Base-by-base conservation (phyloP, 2,329 filamentous ascomycete species). In the Cladorrhinum sp. region DNA sequence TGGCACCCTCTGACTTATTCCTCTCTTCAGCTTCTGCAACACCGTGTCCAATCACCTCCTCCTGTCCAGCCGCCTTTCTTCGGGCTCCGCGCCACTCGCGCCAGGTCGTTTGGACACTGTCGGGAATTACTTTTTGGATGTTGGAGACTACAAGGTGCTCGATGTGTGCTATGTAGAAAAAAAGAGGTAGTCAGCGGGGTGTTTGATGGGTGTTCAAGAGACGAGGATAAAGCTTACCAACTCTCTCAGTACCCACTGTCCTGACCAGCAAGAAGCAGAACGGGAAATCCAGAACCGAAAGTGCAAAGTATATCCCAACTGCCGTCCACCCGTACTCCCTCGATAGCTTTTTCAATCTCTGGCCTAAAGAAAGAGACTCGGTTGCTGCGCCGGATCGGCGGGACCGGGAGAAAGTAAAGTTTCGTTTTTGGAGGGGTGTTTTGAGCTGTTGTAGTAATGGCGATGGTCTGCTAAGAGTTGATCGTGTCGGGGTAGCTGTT, bases 321-420 rank as follows among this genome's bases (percentile, higher is more conserved):
- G 93, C 93, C 2, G 90, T 84, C 92, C 93, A 98, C 45, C 95
- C 95, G 74, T 99, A 99, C 74, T 98, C 93, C 65, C 88, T 87
- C 2, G 89, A 92, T 50, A 99, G 83, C 72, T 91, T 92, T 75
- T 88, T 92, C 72, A 98, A 78, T 24, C 89, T 84, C 64, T 86
- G 86, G 1, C 87, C 88, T 48, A 95, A 74, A 7, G 86, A 84
- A 12, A 78, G 75, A 9, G 78, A 63, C 62, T 76, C 59, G 6
- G 53, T n/a, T 9, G 49, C 9, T n/a, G 45, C 52, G 2, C 61
- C 58, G 1, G 69, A 67, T 25, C 67, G 62, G 32, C 69, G 65
- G 3, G 68, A 54, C 54, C 64, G 64, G 1, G 72, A 69, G 10
- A 66, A 66, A 58, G 71, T 70, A 57, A 74, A 72, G 59, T 7